Base-by-base conservation (phyloP, 2,329 filamentous ascomycete species). In the Alternaria sp. region DNA sequence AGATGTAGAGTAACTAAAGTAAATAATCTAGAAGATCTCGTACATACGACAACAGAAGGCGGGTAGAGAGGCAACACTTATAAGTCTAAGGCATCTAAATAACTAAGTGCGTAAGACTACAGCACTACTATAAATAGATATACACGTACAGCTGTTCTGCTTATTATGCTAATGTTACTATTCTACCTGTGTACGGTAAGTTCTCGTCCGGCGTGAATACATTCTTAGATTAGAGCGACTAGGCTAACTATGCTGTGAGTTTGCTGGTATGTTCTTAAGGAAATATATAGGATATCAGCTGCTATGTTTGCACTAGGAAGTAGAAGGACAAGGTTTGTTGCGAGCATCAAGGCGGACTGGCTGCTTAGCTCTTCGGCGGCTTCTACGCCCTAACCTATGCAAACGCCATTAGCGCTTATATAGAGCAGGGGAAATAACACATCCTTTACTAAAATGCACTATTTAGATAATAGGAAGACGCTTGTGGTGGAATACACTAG, bases 271-370 rank as follows among this genome's bases (percentile, higher is more conserved):
- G 3, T 37, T 53, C 21, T 31, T 13, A 66, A 44, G 3, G 54
- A 64, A 14, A 66, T 37, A 24, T 51, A 23, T 17, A 66, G 17
- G 10, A 42, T 17, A 29, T 66, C 34, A 4, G 61, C 58, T 23
- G 37, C 50, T 37, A 62, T n/a, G 9, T 21, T 62, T 36, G 33
- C 24, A 5, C 57, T 21, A 10, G 48, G 57, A 2, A 62, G 23
- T 2, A 60, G 53, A 21, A 66, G 50, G 14, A 62, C 26, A 4
- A 64, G 54, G 39, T 66, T 66, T 3, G 45, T 64, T 51, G 34
- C 34, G 3, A 62, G 46, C 40, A 66, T 29, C 5, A 31, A 64
- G 23, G 63, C 59, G 21, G 36, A 58, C 13, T 29, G 23, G 44
- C 26, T 42, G 10, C 61, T 66, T 3, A 64, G 51, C n/a, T 66